Base-by-base conservation (phyloP, 345 rosid species). In the Sonneratia alba region DNA sequence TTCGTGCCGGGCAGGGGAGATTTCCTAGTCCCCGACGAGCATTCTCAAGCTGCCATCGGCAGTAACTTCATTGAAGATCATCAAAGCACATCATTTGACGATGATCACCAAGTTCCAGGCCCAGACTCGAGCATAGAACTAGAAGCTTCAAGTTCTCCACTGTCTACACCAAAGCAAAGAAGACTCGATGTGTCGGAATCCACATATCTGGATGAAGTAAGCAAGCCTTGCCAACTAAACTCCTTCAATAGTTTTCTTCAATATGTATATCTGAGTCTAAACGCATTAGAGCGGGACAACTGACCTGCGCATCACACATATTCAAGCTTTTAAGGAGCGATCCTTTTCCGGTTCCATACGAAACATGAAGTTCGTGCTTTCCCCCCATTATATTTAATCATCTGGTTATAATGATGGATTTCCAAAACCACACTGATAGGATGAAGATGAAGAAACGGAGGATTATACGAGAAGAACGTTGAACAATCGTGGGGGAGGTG, bases 41-140 rank as follows among this genome's bases (percentile, higher is more conserved):
- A 86, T 53, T 88, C 92, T 49, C 87, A 83, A 88, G 85, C 87
- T 45, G 76, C 45, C 10, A 42, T 76, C 72, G 73, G 77, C 67
- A 68, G 19, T 27, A 56, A 62, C 38, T 62, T 62, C 37, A 32
- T 27, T 34, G 19, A 51, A 24, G 53, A 62, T 61, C 51, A 32
- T 42, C 7, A 5, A 27, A 37, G 13, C 11, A 40, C 62, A 70
- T 55, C 66, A 62, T 12, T 62, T 62, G 38, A 34, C 27, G 66
- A 47, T 72, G 72, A 3, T 45, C 70, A 22, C 43, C 55, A n/a
- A 68, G 70, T 68, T 5, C 70, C 70, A 4, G 9, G 70, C 48
- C 70, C 36, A 13, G 70, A 68, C 55, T n/a, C 21, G 36, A 68
- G 70, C 70, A 10, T 45, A 5, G 82, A 70, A 67, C 9, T 24